Evolutionary conservation across 2,329 filamentous ascomycete genomes (phyloP).

Genomic region (Fusarium oxysporum): DNA sequence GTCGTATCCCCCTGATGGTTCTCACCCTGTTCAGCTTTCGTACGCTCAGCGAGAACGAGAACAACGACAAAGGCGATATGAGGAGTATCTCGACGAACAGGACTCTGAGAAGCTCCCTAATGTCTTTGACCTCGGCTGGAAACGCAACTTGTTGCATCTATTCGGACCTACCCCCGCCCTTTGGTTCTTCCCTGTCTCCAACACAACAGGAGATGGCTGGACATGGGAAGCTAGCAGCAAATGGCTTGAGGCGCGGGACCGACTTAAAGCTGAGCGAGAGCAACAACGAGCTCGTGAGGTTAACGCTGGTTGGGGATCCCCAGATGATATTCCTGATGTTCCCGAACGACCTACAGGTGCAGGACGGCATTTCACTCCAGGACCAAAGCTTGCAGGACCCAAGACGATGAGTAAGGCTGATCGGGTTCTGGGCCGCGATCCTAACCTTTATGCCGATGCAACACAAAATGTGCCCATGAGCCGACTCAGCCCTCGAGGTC

Average conservation of each 20-base stretch:
- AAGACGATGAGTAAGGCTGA: slow-evolving; percentile 67
- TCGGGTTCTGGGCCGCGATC: slow-evolving; percentile 67
- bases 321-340: slow-evolving; percentile 44
- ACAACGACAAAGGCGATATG: slow-evolving; percentile 66
- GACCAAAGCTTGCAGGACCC: slow-evolving; percentile 39
- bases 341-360: slow-evolving; percentile 43
- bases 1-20: slow-evolving; percentile 47
- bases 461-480: slow-evolving; percentile 59
- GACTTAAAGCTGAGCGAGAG: slow-evolving; percentile 67
- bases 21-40: slow-evolving; percentile 58
- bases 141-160: slow-evolving; percentile 81
- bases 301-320: slow-evolving; percentile 73
- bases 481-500: slow-evolving; percentile 60
- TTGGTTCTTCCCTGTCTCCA: slow-evolving; percentile 85
- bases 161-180: slow-evolving; percentile 79
- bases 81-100: slow-evolving; percentile 87
- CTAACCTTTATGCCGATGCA: slow-evolving; percentile 65
- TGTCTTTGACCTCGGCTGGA: slow-evolving; percentile 91
- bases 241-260: slow-evolving; percentile 79
- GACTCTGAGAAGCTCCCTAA: slow-evolving; percentile 90
- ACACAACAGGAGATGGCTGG: slow-evolving; percentile 93
- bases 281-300: slow-evolving; percentile 72
- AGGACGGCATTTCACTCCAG: slow-evolving; percentile 50
- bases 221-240: slow-evolving; percentile 86
- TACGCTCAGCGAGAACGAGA: slow-evolving; percentile 68